phyloP scores from a whole-genome alignment of 441 rosid species.

The Metrosideros polymorpha region DNA sequence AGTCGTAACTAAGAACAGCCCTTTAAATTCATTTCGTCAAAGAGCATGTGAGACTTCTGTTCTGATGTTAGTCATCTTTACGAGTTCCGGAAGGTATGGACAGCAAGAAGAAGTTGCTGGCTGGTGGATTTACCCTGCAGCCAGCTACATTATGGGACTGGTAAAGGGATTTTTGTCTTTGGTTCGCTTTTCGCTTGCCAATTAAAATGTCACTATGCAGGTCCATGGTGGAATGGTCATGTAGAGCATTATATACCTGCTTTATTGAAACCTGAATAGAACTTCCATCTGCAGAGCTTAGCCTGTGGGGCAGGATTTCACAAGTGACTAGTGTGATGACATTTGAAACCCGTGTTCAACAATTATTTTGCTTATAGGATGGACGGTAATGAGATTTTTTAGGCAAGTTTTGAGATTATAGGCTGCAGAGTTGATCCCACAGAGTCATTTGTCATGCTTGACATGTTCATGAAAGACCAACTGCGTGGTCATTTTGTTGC shows the following conservation, averaged over 20 bases:
- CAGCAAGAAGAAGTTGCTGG: conserved; percentile 95
- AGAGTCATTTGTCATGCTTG: background rate
- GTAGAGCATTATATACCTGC: background rate
- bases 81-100: conserved; percentile 70
- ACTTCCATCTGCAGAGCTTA: background rate
- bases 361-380: too few species aligned
- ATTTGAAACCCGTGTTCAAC: too few species aligned
- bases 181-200: background rate
- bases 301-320: background rate
- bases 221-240: background rate
- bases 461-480: background rate
- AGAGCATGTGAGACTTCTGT: too few species aligned
- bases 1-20: too few species aligned
- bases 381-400: background rate
- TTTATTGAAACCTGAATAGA: background rate
- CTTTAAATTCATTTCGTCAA: too few species aligned
- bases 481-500: background rate
- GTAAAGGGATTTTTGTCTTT: conserved; percentile 6
- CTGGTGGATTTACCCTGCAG: conserved; percentile 82
- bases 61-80: background rate
- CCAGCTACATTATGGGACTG: conserved; percentile 87
- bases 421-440: background rate
- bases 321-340: background rate
- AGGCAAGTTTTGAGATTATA: background rate
- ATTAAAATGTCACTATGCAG: background rate